Base-by-base conservation (phyloP, 805 yeast species). In the Metschnikowia bowlesiae region DNA sequence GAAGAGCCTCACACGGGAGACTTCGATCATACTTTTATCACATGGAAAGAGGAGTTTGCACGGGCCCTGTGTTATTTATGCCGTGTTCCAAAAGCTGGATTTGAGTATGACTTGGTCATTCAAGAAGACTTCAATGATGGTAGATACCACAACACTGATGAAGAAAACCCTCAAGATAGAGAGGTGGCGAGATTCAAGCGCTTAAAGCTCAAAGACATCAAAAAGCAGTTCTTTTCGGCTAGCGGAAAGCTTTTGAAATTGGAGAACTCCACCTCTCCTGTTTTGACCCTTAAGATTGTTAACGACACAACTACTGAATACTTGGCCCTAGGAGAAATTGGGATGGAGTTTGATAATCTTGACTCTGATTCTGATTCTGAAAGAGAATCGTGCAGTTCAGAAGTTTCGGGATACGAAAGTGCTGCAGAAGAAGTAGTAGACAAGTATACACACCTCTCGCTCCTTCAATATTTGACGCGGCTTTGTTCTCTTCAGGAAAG, bases 21-120 rank as follows among this genome's bases (percentile, higher is more conserved):
- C 9, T 28, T 16, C 33, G 42, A 35, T 10, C 38, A 44, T 10
- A 39, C 49, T 9, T 78, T 47, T 74, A 47, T 87, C 2, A 72
- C 80, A 2, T 87, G 95, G 95, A 84, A 83, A 55, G 95, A 87
- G 56, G 83, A 83, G 44, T 79, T 73, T 65, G 83, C 89, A 14
- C 74, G 81, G 49, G 79, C 85, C 33, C 60, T 63, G 48, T 78
- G 81, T 0, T 66, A 65, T 34, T 57, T 86, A 3, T 49, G 57
- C 30, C 38, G 59, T 60, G 48, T 79, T 28, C 39, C 43, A 37
- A 56, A 45, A 6, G 49, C 51, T 10, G 53, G 58, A 6, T 84
- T 65, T 59, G 47, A 60, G 9, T 85, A 84, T 61, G 64, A 60
- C 4, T 51, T 87, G 14, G 64, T 61, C 8, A 70, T 87, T 1